phyloP scores from a whole-genome alignment of 1,284 basidiomycete species.

The Leccinum ponderosum region DNA sequence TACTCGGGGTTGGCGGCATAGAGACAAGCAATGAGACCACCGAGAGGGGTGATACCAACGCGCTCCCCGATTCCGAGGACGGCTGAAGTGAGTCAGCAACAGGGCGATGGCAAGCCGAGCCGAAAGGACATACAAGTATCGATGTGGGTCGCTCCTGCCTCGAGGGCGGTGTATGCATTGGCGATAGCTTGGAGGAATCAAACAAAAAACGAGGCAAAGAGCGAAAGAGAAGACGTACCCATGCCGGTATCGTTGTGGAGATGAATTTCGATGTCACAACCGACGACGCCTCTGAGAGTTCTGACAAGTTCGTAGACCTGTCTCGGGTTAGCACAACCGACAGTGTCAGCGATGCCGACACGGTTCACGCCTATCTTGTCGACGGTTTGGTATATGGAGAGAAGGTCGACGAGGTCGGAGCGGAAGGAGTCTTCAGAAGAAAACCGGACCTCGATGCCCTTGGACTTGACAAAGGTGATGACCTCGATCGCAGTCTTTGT shows the following conservation, averaged over 20 bases:
- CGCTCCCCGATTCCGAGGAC: constrained; percentile 98
- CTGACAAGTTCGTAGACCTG: constrained; percentile 99
- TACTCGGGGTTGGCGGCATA: constrained; percentile 97
- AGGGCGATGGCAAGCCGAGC: neutral
- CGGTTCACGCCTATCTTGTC: constrained; percentile 99
- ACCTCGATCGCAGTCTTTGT: constrained; percentile 99
- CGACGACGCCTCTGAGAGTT: constrained; percentile 93
- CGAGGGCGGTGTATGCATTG: constrained; percentile 97
- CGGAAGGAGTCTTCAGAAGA: constrained; percentile 99
- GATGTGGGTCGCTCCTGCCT: constrained; percentile 99
- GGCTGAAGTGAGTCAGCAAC: constrained; percentile 41
- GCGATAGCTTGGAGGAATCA: constrained; percentile 76
- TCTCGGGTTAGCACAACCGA: constrained; percentile 97
- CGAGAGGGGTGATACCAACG: constrained; percentile 98
- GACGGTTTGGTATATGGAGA: constrained; percentile 99
- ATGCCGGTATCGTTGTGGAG: constrained; percentile 98
- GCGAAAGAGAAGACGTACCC: constrained; percentile 45
- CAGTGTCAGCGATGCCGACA: constrained; percentile 99
- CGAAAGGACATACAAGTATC: constrained; percentile 75
- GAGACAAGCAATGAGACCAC: constrained; percentile 95
- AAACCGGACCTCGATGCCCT: constrained; percentile 99
- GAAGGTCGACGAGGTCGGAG: constrained; percentile 97
- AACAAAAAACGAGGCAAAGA: neutral
- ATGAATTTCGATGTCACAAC: constrained; percentile 97
- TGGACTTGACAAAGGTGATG: constrained; percentile 99